Conservation (phyloP, 2,329 filamentous ascomycete genomes). For the Aschersonia sp. region DNA sequence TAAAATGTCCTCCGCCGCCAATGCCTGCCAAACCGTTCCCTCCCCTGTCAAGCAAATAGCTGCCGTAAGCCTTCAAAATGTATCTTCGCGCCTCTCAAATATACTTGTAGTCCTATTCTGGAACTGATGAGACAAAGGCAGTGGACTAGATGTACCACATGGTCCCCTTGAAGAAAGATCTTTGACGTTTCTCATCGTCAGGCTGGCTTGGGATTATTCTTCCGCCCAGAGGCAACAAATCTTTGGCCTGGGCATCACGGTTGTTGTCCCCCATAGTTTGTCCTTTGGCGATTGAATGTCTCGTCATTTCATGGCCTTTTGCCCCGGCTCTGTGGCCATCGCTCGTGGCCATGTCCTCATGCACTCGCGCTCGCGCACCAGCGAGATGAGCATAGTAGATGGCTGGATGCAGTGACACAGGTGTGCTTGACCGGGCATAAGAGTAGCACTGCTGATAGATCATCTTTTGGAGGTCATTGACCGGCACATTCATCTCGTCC, state of each 20-base stretch:
- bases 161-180: slow-evolving; percentile 19
- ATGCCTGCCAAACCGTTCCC: slow-evolving; percentile 19
- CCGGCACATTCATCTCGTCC: slow-evolving; percentile 58
- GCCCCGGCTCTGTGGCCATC: slow-evolving; percentile 27
- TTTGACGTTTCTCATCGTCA: slow-evolving; percentile 16
- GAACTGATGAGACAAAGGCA: neutral
- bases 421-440: slow-evolving; percentile 81
- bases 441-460: slow-evolving; percentile 94
- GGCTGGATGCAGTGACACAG: slow-evolving; percentile 76
- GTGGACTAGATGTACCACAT: slow-evolving; percentile 28
- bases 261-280: slow-evolving; percentile 9
- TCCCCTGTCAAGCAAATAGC: slow-evolving; percentile 9
- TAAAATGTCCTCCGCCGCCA: slow-evolving; percentile 17
- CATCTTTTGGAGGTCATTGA: slow-evolving; percentile 67
- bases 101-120: neutral
- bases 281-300: slow-evolving; percentile 25
- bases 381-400: slow-evolving; percentile 95
- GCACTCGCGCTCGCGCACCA: slow-evolving; percentile 62
- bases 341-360: slow-evolving; percentile 41
- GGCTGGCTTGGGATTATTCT: slow-evolving; percentile 7
- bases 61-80: too few species aligned
- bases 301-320: slow-evolving; percentile 26
- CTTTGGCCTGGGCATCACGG: slow-evolving; percentile 12
- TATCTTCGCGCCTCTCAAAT: neutral
- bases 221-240: slow-evolving; percentile 17